These are phyloP conservation scores for Daldinia decipiens DNA, from an alignment of 495 filamentous ascomycete genomes.

Conservation along the genomic window DNA sequence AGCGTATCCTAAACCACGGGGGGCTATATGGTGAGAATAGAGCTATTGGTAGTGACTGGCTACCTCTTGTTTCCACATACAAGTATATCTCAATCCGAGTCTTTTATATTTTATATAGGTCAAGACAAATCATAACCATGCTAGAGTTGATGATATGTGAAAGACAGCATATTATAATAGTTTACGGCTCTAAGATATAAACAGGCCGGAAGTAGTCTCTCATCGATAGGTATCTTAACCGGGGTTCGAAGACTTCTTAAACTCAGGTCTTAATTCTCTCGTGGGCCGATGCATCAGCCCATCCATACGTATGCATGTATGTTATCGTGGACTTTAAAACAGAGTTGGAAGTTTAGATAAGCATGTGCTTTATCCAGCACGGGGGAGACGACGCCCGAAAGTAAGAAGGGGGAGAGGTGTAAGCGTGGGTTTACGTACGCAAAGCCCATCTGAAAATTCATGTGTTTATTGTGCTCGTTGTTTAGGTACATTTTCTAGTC, in stretches of 20 bases:
- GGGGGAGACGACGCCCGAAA: too few species aligned
- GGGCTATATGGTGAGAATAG: neutral
- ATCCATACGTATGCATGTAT: too few species aligned
- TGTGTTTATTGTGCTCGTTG: neutral
- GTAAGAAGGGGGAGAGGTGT: too few species aligned
- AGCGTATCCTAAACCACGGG: neutral
- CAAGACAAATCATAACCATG: too few species aligned
- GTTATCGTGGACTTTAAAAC: neutral
- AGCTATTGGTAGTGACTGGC: neutral
- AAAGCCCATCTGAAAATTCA: neutral
- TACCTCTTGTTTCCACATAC: neutral
- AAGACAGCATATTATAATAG: neutral
- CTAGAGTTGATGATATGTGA: too few species aligned
- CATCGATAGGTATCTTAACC: too few species aligned
- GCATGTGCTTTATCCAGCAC: neutral
- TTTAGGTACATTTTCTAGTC: too few species aligned
- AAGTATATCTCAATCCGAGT: neutral
- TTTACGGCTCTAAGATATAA: too few species aligned
- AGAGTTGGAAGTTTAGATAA: neutral
- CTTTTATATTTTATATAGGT: neutral
- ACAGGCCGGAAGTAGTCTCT: too few species aligned
- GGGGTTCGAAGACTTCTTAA: too few species aligned
- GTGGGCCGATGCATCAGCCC: too few species aligned
- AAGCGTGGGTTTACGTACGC: neutral
- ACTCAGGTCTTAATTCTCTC: too few species aligned